Conservation (phyloP, 306 rosid species). For the Citrullus mucosospermus region DNA sequence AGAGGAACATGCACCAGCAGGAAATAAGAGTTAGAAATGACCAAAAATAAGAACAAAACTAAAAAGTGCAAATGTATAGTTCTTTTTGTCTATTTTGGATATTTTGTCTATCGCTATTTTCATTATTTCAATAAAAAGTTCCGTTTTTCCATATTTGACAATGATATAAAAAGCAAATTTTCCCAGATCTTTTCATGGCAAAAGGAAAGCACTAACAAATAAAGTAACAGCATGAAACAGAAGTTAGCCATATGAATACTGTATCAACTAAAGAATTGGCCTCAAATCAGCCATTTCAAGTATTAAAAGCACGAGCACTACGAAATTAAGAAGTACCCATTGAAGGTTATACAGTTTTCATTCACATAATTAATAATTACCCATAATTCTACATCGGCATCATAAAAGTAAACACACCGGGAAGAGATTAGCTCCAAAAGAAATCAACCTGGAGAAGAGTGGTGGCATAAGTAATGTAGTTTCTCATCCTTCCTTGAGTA, state of each 20-base stretch:
- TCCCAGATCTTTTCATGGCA: too few relatives aligned
- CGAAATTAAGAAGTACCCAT: neutral
- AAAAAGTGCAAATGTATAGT: neutral
- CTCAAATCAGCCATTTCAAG: neutral
- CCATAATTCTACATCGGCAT: neutral
- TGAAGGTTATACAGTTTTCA: neutral
- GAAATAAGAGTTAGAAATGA: neutral
- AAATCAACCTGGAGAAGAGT: constrained; percentile 58
- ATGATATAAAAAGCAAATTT: neutral
- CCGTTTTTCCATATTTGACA: neutral
- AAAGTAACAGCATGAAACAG: neutral
- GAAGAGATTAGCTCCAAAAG: neutral
- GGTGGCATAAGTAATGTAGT: constrained; percentile 76
- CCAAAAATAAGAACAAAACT: neutral
- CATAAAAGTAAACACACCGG: neutral
- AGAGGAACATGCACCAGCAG: neutral
- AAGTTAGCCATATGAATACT: neutral
- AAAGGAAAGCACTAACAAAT: neutral
- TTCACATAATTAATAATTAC: neutral
- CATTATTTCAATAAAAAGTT: too few relatives aligned
- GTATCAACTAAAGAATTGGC: neutral
- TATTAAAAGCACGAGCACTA: neutral
- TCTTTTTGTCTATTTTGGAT: too few relatives aligned
- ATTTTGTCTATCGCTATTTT: too few relatives aligned
- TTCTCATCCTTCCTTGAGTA: constrained; percentile 78